Evolutionary conservation across 805 yeast species (phyloP), one percentile per base, ranked within the genome.

Genomic region (Schwanniomyces pseudopolymorphus): DNA sequence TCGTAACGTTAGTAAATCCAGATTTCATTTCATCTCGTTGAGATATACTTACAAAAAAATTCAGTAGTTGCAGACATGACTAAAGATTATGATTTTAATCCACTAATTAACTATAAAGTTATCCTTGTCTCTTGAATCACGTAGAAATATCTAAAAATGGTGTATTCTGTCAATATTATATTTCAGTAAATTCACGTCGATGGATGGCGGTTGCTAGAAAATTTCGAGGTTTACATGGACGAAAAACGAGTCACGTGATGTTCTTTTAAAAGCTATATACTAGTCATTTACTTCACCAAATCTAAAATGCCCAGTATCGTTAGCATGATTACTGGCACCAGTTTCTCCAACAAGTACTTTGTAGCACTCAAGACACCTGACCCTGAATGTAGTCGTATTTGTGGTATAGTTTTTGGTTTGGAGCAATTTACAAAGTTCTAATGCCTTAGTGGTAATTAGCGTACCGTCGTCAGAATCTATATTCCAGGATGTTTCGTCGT

Each of bases 271-370:
- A 22, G 3, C 27, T 22, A 24, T 9, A 38, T 22, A 38, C 20
- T 16, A 38, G 40, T 20, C 39, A 44, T 59, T 58, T n/a, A 69
- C 73, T 55, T 84, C 90, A 10, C 87, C 86, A 63, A 85, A 86
- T 42, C 75, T 69, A 40, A 56, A 67, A 59, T 87, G 92, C 2
- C 83, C 83, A 2, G 85, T 82, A 4, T 61, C 58, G 44, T 74
- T 73, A 3, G 90, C 89, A 63, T 87, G 94, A 49, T 72, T 71
- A 10, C 79, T 69, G 0, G 87, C 87, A 3, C 79, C 85, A 50
- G 70, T 74, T 60, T 86, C 90, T 3, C 92, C 91, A 1, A 69
- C 70, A 27, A 85, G 63, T 1, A 69, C 58, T 21, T 60, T 56
- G 20, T 75, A 72, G 58, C 94, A 87, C 2, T 65, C 70, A 11